A percentile compares a stretch with the other conserved stretches of the same genome.
Conservation (phyloP, 108 stramenopile genomes). For the Phaeodactylum tricornutum region DNA sequence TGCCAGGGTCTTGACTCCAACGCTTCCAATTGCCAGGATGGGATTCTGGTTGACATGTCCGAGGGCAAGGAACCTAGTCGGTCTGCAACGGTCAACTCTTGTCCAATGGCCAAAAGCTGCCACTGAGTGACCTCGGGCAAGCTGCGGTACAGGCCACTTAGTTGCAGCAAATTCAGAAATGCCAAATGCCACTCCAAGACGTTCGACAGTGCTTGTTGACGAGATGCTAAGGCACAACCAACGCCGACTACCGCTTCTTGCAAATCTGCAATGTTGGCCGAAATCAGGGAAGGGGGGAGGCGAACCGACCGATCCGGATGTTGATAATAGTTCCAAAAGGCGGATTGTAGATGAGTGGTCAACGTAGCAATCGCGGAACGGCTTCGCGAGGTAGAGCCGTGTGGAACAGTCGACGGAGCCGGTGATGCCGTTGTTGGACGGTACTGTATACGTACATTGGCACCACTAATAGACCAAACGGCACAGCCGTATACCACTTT, state of each 20-base stretch:
- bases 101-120: conserved; percentile 10
- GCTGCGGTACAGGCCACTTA: conserved; percentile 4
- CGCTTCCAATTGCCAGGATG: neutral
- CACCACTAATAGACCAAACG: neutral
- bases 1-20: neutral
- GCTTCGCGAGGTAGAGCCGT: neutral
- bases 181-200: conserved; percentile 11
- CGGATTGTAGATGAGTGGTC: conserved; percentile 5
- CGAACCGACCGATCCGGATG: neutral
- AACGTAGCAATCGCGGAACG: neutral
- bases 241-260: conserved; percentile 5
- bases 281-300: conserved; percentile 2
- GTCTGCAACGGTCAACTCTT: conserved; percentile 8
- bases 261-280: neutral
- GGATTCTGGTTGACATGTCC: neutral
- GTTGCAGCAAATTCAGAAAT: conserved; percentile 4
- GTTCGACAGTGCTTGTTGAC: conserved; percentile 1
- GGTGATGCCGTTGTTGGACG: neutral
- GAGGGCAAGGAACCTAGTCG: neutral
- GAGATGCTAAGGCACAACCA: conserved; percentile 5
- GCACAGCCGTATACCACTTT: neutral
- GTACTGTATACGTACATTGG: neutral
- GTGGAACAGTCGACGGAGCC: neutral
- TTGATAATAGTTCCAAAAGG: conserved; percentile 17
- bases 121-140: neutral